phyloP scores from a whole-genome alignment of 495 filamentous ascomycete species.

The Aspergillus sclerotiicarbonarius region DNA sequence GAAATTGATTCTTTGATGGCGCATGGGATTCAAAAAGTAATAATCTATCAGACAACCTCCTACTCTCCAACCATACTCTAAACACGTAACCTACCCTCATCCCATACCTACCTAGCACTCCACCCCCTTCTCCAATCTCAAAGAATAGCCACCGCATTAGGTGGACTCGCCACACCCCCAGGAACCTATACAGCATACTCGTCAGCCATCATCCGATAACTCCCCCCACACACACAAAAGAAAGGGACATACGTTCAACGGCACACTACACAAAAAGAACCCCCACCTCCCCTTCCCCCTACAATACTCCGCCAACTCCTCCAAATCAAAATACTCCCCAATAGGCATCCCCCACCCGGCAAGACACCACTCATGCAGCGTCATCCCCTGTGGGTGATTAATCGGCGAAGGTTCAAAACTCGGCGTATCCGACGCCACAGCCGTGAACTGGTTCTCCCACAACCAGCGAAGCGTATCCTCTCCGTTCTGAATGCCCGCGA shows the following conservation, averaged over 20 bases:
- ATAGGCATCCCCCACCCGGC: constrained; percentile 58
- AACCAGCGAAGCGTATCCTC: constrained; percentile 46
- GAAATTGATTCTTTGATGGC: too few relatives aligned
- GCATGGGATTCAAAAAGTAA: too few relatives aligned
- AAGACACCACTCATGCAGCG: constrained; percentile 53
- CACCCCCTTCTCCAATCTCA: too few relatives aligned
- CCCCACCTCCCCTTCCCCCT: constrained; percentile 38
- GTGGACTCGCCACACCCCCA: constrained; percentile 55
- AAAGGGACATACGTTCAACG: constrained; percentile 45
- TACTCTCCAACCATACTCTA: too few relatives aligned
- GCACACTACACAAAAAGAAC: constrained; percentile 57
- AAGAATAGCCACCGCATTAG: constrained; percentile 50
- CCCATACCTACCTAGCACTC: too few relatives aligned
- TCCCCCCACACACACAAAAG: not conserved
- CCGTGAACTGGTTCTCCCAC: constrained; percentile 50
- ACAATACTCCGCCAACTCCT: constrained; percentile 47
- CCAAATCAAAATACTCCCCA: constrained; percentile 59
- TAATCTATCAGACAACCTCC: too few relatives aligned
- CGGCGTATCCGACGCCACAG: constrained; percentile 50
- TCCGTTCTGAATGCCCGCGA: constrained; percentile 46
- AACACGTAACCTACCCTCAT: too few relatives aligned
- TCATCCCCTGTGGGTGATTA: constrained; percentile 14
- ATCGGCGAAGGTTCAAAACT: constrained; percentile 39
- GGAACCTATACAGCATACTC: constrained; percentile 29
- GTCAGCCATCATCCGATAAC: not conserved